Percentiles rank a stretch among this genome's conserved stretches.
These are phyloP conservation scores for Rheum nobile DNA, from an alignment of 148 eudicot genomes.

Conservation along the genomic window DNA sequence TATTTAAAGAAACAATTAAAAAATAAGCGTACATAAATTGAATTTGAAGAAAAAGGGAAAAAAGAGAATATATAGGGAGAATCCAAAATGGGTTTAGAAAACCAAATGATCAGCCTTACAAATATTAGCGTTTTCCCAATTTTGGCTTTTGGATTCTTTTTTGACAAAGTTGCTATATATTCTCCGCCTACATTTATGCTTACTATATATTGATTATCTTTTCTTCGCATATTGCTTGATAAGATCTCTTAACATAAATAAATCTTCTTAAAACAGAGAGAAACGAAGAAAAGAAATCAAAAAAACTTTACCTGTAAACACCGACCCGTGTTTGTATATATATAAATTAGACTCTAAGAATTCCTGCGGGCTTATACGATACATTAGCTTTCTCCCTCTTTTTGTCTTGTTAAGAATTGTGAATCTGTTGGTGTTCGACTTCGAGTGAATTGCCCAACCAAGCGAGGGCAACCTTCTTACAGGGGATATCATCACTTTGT, in stretches of 20 bases:
- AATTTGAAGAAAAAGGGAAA: neutral
- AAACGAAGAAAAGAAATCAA: neutral
- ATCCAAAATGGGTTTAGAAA: neutral
- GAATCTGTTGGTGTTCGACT: neutral
- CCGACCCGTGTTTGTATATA: neutral
- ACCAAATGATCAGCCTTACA: neutral
- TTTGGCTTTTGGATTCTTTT: neutral
- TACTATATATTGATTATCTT: slow-evolving; percentile 4
- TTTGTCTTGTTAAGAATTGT: neutral
- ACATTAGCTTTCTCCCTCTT: neutral
- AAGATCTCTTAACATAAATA: neutral
- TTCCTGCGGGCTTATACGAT: neutral
- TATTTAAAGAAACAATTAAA: neutral
- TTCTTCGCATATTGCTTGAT: neutral
- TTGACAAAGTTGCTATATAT: slow-evolving; percentile 1
- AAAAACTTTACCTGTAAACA: neutral
- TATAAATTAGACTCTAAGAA: neutral
- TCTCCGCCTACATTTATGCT: slow-evolving; percentile 1
- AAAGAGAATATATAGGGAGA: neutral
- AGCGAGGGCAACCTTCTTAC: too few species aligned
- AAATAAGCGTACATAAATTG: neutral
- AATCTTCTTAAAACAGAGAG: neutral
- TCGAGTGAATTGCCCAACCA: neutral
- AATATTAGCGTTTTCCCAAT: neutral
- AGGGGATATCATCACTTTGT: neutral